phyloP scores from a whole-genome alignment of 2,329 filamentous ascomycete species.

The Lasiodiplodia hormozganensis region DNA sequence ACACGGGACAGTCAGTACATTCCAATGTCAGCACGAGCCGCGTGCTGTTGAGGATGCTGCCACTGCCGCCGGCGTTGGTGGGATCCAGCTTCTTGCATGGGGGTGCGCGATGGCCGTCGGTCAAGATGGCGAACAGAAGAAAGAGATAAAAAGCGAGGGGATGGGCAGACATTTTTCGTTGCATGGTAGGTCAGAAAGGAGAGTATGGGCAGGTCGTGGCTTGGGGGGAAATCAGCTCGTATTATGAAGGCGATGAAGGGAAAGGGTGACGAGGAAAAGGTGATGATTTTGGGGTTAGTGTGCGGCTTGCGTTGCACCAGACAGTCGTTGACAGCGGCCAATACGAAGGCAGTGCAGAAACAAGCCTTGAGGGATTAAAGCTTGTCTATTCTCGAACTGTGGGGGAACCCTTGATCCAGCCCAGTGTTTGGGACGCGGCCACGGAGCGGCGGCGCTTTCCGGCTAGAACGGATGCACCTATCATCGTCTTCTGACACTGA shows the following conservation, averaged over 20 bases:
- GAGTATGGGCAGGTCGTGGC: background rate
- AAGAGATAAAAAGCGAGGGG: conserved; percentile 2
- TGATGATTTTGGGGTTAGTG: background rate
- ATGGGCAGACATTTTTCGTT: background rate
- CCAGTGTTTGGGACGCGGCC: background rate
- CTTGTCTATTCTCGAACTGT: background rate
- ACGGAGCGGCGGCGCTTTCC: background rate
- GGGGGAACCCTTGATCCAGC: background rate
- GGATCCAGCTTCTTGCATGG: background rate
- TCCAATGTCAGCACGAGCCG: conserved; percentile 12
- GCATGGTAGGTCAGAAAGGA: background rate
- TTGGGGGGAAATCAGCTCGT: conserved; percentile 7
- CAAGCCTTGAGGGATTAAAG: conserved; percentile 2
- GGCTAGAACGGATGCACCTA: too few species aligned
- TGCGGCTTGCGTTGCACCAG: background rate
- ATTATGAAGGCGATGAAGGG: background rate
- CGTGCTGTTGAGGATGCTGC: background rate
- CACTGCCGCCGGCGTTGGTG: background rate
- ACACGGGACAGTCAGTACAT: conserved; percentile 4
- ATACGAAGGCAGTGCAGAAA: background rate
- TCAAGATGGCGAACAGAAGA: conserved; percentile 2
- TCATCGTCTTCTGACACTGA: too few species aligned
- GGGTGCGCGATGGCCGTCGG: background rate
- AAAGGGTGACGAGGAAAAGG: conserved; percentile 1
- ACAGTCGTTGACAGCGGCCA: background rate